These are phyloP conservation scores for Solanum megistacrolobum DNA, from an alignment of 257 asterid genomes.

Conservation along the genomic window DNA sequence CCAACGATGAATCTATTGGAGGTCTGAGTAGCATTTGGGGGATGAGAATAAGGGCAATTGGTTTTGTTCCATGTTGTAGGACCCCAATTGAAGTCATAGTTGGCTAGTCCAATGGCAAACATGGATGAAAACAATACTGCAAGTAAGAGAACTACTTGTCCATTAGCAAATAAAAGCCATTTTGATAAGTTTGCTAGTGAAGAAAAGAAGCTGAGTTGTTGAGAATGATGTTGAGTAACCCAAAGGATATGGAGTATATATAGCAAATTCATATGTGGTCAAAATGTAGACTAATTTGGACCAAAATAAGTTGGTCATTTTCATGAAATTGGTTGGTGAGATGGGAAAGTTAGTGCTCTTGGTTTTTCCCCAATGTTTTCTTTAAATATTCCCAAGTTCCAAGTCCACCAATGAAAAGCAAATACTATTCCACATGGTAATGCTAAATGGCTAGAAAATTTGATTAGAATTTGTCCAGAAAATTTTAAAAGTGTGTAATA, in stretches of 20 bases:
- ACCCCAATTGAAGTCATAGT: slow-evolving; percentile 31
- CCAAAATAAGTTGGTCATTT: too few species aligned
- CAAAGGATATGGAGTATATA: not conserved
- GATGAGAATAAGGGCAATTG: slow-evolving; percentile 24
- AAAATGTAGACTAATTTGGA: too few species aligned
- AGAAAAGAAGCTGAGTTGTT: not conserved
- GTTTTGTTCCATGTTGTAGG: slow-evolving; percentile 1
- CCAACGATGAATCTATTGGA: slow-evolving; percentile 35
- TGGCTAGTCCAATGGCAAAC: slow-evolving; percentile 19
- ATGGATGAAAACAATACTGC: slow-evolving; percentile 6
- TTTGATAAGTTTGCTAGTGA: not conserved
- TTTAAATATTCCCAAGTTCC: not conserved
- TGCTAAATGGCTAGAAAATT: too few species aligned
- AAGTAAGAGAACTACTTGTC: slow-evolving; percentile 1
- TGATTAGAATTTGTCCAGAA: too few species aligned
- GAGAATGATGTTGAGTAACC: not conserved
- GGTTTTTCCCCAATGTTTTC: not conserved
- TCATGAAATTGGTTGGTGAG: not conserved
- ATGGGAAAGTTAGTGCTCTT: not conserved
- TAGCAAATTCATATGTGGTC: not conserved
- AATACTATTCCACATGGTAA: too few species aligned
- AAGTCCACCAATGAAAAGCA: not conserved
- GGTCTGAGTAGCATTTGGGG: slow-evolving; percentile 17
- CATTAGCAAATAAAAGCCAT: slow-evolving; percentile 15
- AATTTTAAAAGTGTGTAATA: too few species aligned